A percentile compares a stretch with the other conserved stretches of the same genome.
phyloP scores from a whole-genome alignment of 257 asterid species.

The Scutellaria baicalensis region DNA sequence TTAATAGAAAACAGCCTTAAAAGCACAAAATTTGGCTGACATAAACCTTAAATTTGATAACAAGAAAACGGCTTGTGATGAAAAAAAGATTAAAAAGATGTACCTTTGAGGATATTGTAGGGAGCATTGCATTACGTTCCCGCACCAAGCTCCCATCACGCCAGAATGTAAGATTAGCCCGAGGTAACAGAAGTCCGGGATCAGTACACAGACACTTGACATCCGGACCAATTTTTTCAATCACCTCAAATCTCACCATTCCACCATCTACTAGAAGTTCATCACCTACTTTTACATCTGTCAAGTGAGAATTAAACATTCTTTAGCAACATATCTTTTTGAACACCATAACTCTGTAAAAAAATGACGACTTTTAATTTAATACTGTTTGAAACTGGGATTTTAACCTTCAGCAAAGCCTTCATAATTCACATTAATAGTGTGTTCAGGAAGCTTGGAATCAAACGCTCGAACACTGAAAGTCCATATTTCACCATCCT shows the following conservation, averaged over 20 bases:
- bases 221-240: conserved; percentile 97
- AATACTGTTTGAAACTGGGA: conserved; percentile 1
- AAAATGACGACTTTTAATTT: neutral
- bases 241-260: conserved; percentile 98
- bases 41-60: neutral
- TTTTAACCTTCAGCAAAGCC: conserved; percentile 95
- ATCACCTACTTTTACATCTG: conserved; percentile 92
- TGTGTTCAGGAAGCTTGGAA: conserved; percentile 66
- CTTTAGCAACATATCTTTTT: conserved; percentile 1
- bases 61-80: neutral
- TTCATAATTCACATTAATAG: conserved; percentile 77
- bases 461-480: conserved; percentile 89
- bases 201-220: conserved; percentile 93
- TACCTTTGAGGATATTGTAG: conserved; percentile 92
- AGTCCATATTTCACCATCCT: conserved; percentile 99
- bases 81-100: conserved; percentile 6
- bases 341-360: conserved; percentile 1
- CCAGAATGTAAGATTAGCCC: conserved; percentile 98
- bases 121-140: conserved; percentile 98
- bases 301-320: neutral
- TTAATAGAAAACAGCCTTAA: neutral
- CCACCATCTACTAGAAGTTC: conserved; percentile 98
- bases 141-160: conserved; percentile 91
- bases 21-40: neutral
- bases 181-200: conserved; percentile 90